phyloP scores from a whole-genome alignment of 805 yeast species.

The Candida sakaeoensis region DNA sequence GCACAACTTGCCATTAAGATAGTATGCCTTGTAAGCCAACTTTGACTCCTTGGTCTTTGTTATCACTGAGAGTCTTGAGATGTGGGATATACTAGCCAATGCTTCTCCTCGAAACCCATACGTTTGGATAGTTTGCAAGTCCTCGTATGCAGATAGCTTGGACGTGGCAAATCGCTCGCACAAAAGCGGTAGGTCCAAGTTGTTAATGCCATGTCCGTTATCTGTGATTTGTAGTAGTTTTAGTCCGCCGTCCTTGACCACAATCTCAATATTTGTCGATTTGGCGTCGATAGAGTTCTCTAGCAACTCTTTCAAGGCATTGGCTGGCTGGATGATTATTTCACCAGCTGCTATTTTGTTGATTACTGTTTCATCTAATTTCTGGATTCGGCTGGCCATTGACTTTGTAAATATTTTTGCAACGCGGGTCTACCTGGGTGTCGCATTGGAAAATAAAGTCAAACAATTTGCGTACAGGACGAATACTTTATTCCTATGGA shows the following conservation, averaged over 20 bases:
- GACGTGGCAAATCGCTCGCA: slow-evolving; percentile 94
- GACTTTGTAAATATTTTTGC: not conserved
- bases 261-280: slow-evolving; percentile 67
- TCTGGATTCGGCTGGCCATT: slow-evolving; percentile 10
- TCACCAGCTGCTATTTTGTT: slow-evolving; percentile 97
- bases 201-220: slow-evolving; percentile 78
- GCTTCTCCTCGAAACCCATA: slow-evolving; percentile 98
- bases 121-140: slow-evolving; percentile 64
- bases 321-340: slow-evolving; percentile 88
- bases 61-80: slow-evolving; percentile 74
- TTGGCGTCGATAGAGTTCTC: slow-evolving; percentile 92
- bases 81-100: slow-evolving; percentile 87
- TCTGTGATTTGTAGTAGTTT: slow-evolving; percentile 84
- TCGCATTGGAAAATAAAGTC: too few species aligned
- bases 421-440: not conserved
- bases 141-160: slow-evolving; percentile 71
- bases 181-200: slow-evolving; percentile 70
- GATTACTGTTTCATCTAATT: slow-evolving; percentile 68
- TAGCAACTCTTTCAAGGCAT: slow-evolving; percentile 87
- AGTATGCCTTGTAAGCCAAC: slow-evolving; percentile 72
- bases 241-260: slow-evolving; percentile 89
- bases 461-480: too few species aligned
- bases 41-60: slow-evolving; percentile 61
- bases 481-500: too few species aligned
- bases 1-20: slow-evolving; percentile 59